Base-by-base conservation (phyloP, 768 basidiomycete genomes). In the Royoungia palumana region DNA sequence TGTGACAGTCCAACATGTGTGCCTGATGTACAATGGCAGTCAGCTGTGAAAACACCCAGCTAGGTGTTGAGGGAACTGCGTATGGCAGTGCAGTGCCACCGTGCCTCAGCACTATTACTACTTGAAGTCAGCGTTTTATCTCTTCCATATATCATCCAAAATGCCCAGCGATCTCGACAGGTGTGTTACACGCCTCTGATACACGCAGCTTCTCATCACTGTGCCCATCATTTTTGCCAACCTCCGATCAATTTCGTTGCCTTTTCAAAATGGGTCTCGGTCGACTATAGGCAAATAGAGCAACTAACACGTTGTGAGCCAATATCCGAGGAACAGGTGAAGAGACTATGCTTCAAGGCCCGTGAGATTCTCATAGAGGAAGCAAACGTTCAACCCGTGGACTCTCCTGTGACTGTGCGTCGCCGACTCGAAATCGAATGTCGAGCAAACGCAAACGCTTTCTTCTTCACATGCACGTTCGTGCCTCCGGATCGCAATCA, bases 331-430 rank as follows among this genome's bases (percentile, higher is more conserved):
- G 88, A 91, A 51, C 86, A 95, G 60, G 96, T 99, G 56, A 97
- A 96, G 66, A 79, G 88, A 57, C 78, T 99, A 8, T 99, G 95
- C 71, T 75, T 94, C 60, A 97, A 96, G 65, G 96, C 96, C 21
- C 80, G 94, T 49, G 96, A 98, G 72, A 94, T 97, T 48, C 75
- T 97, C 27, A 91, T 97, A 60, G 95, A 98, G 70, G 95, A 98
- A 70, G 95, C 89, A 3, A 99, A 99, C 66, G 94, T 99, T 2
- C 94, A 97, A 66, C 82, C 85, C 56, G 89, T 98, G 28, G 94
- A 97, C 72, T 86, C 93, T 38, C 95, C 95, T 13, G 94, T 97
- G 13, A 97, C 95, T 59, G 94, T 86, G 72, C 71, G 82, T 73
- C 42, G 37, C 49, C 46, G 4, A n/a, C 43, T 56, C 39, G 34